Conservation (phyloP, 495 filamentous ascomycete species). For the Penicillium parvum region DNA sequence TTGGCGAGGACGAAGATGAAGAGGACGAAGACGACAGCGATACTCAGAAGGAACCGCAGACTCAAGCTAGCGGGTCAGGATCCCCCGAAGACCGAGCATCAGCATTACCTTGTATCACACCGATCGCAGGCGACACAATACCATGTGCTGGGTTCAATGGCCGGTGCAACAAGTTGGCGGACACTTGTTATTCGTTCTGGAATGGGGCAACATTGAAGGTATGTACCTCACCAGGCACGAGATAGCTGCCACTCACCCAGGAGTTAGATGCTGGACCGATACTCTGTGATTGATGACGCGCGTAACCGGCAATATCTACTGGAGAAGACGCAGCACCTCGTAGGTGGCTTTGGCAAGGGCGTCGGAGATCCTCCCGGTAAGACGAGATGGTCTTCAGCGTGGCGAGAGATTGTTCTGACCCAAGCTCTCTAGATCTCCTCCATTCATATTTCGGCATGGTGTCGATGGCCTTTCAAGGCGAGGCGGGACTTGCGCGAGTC, state of each 20-base stretch:
- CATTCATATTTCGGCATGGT: constrained; percentile 88
- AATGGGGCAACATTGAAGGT: constrained; percentile 65
- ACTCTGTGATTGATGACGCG: constrained; percentile 53
- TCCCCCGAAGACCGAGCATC: constrained; percentile 26
- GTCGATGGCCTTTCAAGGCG: constrained; percentile 62
- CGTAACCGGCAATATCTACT: constrained; percentile 73
- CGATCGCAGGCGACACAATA: constrained; percentile 31
- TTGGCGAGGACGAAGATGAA: constrained; percentile 47
- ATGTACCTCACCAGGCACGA: constrained; percentile 13
- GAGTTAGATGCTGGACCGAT: constrained; percentile 58
- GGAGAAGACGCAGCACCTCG: constrained; percentile 81
- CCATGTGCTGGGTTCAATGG: constrained; percentile 75
- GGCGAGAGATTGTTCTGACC: constrained; percentile 12
- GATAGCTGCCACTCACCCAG: constrained; percentile 6
- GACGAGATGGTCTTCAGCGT: constrained; percentile 6
- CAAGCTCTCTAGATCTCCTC: constrained; percentile 64
- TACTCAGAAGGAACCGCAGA: background rate
- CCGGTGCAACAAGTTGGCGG: constrained; percentile 78
- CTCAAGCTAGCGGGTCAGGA: constrained; percentile 4
- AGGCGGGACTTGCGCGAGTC: constrained; percentile 55
- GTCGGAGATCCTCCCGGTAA: constrained; percentile 71
- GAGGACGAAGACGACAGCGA: constrained; percentile 11
- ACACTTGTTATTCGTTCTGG: constrained; percentile 97
- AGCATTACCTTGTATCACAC: constrained; percentile 32
- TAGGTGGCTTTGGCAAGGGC: constrained; percentile 86